Base-by-base conservation (phyloP, 495 filamentous ascomycete genomes). In the Podospora pseudoanserina region DNA sequence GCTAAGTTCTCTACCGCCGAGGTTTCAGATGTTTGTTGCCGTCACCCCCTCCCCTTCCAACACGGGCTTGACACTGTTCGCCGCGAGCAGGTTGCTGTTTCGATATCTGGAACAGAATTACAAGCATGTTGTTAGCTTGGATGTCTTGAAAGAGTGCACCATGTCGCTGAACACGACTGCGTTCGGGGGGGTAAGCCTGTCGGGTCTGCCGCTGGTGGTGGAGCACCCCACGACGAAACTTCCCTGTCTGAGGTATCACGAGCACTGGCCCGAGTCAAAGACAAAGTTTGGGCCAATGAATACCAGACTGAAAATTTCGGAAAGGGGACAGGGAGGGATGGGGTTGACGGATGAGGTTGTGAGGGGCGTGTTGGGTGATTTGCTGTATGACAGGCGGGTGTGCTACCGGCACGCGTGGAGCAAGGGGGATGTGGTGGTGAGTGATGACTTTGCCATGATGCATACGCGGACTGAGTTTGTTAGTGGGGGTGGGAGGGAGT, bases 341-440 rank as follows among this genome's bases (percentile, higher is more conserved):
- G 67, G 78, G n/a, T 26, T 69, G 53, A 64, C 16, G 55, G 54
- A 13, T 44, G 58, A n/a, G 57, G 67, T n/a, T 16, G 67, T 75
- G 2, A 72, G 71, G 30, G 70, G 69, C 27, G 20, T 68, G 4
- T 68, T 76, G 15, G 79, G 82, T 60, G 61, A 63, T 11, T 59
- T 86, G 23, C 70, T 82, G 16, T 82, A 86, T 66, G 86, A 87
- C 69, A 77, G 81, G 18, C 77, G 86, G 1, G 81, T 87, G 0
- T 81, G 78, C 19, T 78, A 76, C 66, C 82, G 70, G 70, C 80
- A 66, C 80, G 77, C 70, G 60, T 87, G 84, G 85, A 76, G 85
- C 61, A 78, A 82, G 69, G 86, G 85, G 0, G 86, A 88, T 74
- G n/a, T 86, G 39, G 68, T 88, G 18, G 72, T 88, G 13, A 83